Evolutionary conservation across 2,329 filamentous ascomycete species (phyloP).

Genomic region (Alternaria consortialis): DNA sequence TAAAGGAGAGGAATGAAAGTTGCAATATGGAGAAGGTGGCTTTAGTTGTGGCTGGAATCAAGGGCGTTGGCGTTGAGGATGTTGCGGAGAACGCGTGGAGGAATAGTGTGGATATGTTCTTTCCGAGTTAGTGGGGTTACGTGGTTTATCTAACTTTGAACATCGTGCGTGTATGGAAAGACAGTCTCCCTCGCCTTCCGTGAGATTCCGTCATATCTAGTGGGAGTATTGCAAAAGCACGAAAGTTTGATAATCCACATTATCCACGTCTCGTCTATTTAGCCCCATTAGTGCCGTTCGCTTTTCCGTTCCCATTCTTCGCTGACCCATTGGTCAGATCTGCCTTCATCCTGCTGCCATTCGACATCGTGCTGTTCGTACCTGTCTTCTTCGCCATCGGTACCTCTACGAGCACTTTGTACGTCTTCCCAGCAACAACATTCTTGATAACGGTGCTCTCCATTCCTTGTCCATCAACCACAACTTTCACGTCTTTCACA

Average conservation of each 20-base stretch:
- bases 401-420: slow-evolving; percentile 55
- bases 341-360: background rate
- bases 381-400: slow-evolving; percentile 29
- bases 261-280: background rate
- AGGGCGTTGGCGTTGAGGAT: slow-evolving; percentile 55
- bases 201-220: no score
- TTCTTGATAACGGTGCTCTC: slow-evolving; percentile 54
- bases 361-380: background rate
- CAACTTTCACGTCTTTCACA: slow-evolving; percentile 55
- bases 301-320: background rate
- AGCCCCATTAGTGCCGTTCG: background rate
- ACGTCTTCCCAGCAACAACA: slow-evolving; percentile 57
- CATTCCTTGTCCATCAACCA: slow-evolving; percentile 51
- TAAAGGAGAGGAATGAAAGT: slow-evolving; percentile 63
- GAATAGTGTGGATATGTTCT: slow-evolving; percentile 44
- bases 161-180: background rate
- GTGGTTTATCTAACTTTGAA: no score
- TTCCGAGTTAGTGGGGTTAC: background rate
- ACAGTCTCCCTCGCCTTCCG: background rate
- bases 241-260: background rate
- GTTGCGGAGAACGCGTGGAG: slow-evolving; percentile 53
- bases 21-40: slow-evolving; percentile 60
- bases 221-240: no score
- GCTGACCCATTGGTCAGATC: background rate
- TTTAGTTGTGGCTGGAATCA: slow-evolving; percentile 59